These are phyloP conservation scores for Pestalotiopsis sp. DNA, from an alignment of 2,329 filamentous ascomycete species.

Conservation along the genomic window DNA sequence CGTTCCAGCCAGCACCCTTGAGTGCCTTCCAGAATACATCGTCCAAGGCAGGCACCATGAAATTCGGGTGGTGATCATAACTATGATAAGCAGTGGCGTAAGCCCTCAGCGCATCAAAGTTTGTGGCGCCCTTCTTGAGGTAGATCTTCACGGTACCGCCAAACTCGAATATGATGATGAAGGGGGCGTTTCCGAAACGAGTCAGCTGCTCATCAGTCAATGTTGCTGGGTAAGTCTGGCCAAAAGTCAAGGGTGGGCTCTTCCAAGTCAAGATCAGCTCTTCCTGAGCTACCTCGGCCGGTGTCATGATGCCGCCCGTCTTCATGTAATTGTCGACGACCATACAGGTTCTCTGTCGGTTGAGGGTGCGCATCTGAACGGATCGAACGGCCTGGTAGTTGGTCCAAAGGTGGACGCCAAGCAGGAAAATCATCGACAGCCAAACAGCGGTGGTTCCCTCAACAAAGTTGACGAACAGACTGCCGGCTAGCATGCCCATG, in stretches of 20 bases:
- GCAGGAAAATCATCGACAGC: conserved; percentile 69
- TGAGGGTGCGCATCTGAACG: conserved; percentile 83
- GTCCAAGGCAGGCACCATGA: background rate
- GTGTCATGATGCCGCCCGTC: conserved; percentile 57
- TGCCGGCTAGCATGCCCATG: conserved; percentile 83
- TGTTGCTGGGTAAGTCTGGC: conserved; percentile 24
- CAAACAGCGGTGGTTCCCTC: conserved; percentile 74
- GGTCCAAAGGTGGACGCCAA: conserved; percentile 77
- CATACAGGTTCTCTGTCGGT: conserved; percentile 83
- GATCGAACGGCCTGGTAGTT: conserved; percentile 86
- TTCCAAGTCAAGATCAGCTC: conserved; percentile 68
- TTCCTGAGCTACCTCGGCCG: conserved; percentile 64
- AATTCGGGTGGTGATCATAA: background rate
- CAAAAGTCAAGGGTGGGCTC: conserved; percentile 45
- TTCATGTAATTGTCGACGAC: conserved; percentile 66
- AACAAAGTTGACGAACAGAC: conserved; percentile 76
- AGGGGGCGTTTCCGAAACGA: conserved; percentile 43
- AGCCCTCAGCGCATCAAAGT: conserved; percentile 40
- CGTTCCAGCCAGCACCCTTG: conserved; percentile 64
- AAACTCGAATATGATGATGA: conserved; percentile 60
- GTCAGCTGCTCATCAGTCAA: background rate
- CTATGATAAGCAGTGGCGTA: conserved; percentile 30
- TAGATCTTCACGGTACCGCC: conserved; percentile 57
- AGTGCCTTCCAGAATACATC: conserved; percentile 49
- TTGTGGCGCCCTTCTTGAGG: conserved; percentile 60